phyloP scores from a whole-genome alignment of 2,329 filamentous ascomycete genomes.

The Paecilomyces niveus region DNA sequence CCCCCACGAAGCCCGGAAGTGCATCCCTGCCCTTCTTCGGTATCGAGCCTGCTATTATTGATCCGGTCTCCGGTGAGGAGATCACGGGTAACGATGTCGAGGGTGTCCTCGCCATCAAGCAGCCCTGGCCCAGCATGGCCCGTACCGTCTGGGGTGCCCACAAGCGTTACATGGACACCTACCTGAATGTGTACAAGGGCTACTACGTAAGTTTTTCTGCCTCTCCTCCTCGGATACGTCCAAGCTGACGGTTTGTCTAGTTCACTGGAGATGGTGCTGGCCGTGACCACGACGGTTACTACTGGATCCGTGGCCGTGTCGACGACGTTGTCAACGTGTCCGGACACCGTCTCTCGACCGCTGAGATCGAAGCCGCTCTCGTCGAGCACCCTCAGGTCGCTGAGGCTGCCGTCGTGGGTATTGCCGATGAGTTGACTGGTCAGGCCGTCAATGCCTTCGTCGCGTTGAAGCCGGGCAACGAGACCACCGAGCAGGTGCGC shows the following conservation, averaged over 20 bases:
- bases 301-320: constrained; percentile 98
- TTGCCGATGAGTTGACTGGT: constrained; percentile 87
- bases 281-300: constrained; percentile 96
- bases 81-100: constrained; percentile 94
- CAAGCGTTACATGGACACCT: constrained; percentile 98
- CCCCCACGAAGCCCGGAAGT: constrained; percentile 92
- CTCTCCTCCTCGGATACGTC: background rate
- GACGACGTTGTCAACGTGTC: constrained; percentile 98
- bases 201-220: constrained; percentile 70
- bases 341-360: constrained; percentile 90
- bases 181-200: constrained; percentile 93
- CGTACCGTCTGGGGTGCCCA: constrained; percentile 96
- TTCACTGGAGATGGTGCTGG: constrained; percentile 73
- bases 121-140: constrained; percentile 97
- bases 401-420: constrained; percentile 91
- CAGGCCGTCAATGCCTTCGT: constrained; percentile 98
- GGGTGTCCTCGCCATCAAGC: constrained; percentile 93
- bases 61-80: constrained; percentile 90
- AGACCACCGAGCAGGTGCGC: constrained; percentile 69
- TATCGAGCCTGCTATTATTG: constrained; percentile 94
- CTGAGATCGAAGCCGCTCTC: constrained; percentile 94
- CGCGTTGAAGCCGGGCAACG: constrained; percentile 76
- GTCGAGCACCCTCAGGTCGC: constrained; percentile 79
- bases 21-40: constrained; percentile 97
- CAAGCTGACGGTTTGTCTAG: constrained; percentile 19